Evolutionary conservation across 768 basidiomycete species (phyloP).

Genomic region (Cyathus striatus): DNA sequence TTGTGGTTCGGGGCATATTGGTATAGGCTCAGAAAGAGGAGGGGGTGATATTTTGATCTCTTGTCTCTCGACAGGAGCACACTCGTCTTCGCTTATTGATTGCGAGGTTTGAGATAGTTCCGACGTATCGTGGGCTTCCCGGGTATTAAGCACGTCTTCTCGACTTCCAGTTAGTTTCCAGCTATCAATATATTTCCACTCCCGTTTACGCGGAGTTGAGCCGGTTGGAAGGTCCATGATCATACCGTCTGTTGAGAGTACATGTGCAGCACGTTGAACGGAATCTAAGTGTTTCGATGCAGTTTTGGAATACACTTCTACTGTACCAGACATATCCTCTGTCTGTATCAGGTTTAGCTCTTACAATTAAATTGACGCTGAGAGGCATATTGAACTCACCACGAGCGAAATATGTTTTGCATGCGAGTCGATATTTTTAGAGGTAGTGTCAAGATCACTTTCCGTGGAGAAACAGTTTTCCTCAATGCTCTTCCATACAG

Average conservation of each 20-base stretch:
- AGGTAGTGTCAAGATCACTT: constrained; percentile 43
- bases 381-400: too few species aligned
- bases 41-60: not conserved
- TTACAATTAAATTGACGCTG: too few species aligned
- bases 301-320: constrained; percentile 37
- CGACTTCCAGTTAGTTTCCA: constrained; percentile 71
- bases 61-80: too few species aligned
- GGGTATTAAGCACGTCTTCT: constrained; percentile 50
- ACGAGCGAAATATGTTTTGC: too few species aligned
- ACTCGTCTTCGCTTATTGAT: too few species aligned
- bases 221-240: constrained; percentile 67
- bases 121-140: constrained; percentile 20
- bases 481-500: constrained; percentile 44
- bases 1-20: not conserved
- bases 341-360: too few species aligned
- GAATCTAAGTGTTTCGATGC: constrained; percentile 38
- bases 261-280: constrained; percentile 44
- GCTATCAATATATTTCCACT: constrained; percentile 62
- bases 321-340: too few species aligned
- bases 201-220: constrained; percentile 70
- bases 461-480: constrained; percentile 48
- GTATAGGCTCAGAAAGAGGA: not conserved
- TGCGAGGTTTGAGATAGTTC: too few species aligned
- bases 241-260: constrained; percentile 52
- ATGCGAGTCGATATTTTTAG: constrained; percentile 34